Evolutionary conservation across 805 yeast species (phyloP), one percentile per base, ranked within the genome.

Genomic region (Yamadazyma scolyti): DNA sequence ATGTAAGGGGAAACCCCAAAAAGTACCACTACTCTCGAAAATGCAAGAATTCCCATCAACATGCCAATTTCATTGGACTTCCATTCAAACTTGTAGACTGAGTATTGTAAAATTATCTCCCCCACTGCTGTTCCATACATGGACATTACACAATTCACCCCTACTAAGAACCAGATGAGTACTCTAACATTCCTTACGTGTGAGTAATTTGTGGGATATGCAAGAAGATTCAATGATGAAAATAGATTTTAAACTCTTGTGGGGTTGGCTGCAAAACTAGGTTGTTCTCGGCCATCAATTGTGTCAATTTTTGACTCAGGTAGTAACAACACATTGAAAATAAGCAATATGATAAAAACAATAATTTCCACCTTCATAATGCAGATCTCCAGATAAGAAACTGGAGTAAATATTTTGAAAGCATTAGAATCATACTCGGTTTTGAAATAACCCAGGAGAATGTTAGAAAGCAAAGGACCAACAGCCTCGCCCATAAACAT

Each of bases 391-490:
- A 34, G 25, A 5, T 32, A 19, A 4, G 43, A 21, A 25, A 56
- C 42, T 3, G 25, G 11, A 18, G 11, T 4, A 23, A 12, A 12
- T 9, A 11, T 10, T 9, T 20, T 20, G 21, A 10, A 10, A 9
- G 10, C 10, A 10, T 20, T 10, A 20, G 10, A 10, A 9, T 9
- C 21, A 20, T 9, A 10, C 21, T 20, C 21, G 21, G 21, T 20
- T 20, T 6, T 22, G 24, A 22, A n/a, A 6, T 22, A 13, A 22
- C 11, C 9, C 2, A 28, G 13, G 2, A 32, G 11, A 2, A 26
- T 6, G 19, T 79, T 73, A 1, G 84, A 78, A 1, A 71, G 28
- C 23, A 78, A 38, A 0, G 94, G 93, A 1, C 90, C 90, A 8
- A 70, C 12, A 1, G 80, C 79, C 43, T 76, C 49, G 0, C 88